Conservation (phyloP, 768 basidiomycete genomes). For the Lentinula raphanica region DNA sequence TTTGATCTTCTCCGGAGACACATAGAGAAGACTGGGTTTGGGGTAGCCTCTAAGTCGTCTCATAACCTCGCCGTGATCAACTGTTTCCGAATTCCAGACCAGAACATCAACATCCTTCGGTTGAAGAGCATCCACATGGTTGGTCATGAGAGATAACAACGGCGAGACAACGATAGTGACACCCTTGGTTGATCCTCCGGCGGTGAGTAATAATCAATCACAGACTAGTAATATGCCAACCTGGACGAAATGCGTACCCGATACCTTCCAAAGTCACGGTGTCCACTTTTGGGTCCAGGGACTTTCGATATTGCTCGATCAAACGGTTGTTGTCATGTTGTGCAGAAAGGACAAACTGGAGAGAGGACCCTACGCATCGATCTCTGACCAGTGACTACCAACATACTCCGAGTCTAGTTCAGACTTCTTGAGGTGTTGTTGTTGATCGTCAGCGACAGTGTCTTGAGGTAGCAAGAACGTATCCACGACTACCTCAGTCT, state of each 20-base stretch:
- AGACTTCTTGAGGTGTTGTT: constrained; percentile 6
- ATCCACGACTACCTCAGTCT: neutral
- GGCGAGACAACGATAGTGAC: constrained; percentile 91
- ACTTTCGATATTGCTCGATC: constrained; percentile 4
- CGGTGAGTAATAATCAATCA: constrained; percentile 48
- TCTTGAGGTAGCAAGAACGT: neutral
- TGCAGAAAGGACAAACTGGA: constrained; percentile 16
- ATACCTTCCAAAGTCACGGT: constrained; percentile 34
- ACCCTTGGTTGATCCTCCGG: constrained; percentile 63
- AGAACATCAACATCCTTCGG: constrained; percentile 65
- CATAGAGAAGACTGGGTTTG: constrained; percentile 71
- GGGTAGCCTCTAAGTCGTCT: constrained; percentile 38
- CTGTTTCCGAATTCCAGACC: constrained; percentile 57
- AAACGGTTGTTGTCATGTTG: neutral
- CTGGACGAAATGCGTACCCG: constrained; percentile 24
- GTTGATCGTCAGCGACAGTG: neutral
- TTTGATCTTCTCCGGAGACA: constrained; percentile 87
- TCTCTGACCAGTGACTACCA: constrained; percentile 38
- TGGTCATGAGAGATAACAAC: constrained; percentile 80
- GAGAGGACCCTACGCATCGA: constrained; percentile 35
- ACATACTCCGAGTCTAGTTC: constrained; percentile 17
- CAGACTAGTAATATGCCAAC: neutral
- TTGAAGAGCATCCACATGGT: constrained; percentile 72
- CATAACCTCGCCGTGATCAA: constrained; percentile 34
- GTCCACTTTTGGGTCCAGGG: constrained; percentile 27